Evolutionary conservation across 345 rosid species (phyloP).

Genomic region (Ricinus communis): DNA sequence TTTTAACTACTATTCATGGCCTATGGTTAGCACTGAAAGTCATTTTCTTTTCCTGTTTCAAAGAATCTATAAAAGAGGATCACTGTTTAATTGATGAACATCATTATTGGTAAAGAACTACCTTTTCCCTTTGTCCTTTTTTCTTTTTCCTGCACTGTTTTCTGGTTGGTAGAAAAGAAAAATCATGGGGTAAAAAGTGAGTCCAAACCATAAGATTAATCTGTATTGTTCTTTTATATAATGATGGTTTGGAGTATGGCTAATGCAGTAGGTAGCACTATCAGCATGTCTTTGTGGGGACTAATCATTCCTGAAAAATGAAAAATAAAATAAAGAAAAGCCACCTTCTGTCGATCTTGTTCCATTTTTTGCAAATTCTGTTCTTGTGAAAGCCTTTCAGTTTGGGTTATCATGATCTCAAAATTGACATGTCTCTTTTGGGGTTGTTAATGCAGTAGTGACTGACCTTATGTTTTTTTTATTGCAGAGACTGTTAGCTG

Average conservation of each 20-base stretch:
- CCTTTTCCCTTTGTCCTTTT: not conserved
- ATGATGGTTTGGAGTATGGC: too few relatives aligned
- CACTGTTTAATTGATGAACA: not conserved
- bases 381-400: not conserved
- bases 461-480: not conserved
- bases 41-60: not conserved
- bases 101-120: not conserved
- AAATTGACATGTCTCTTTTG: not conserved
- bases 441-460: not conserved
- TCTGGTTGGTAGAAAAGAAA: not conserved
- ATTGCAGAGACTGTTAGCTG: slow-evolving; percentile 16
- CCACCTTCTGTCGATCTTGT: not conserved
- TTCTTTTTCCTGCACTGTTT: not conserved
- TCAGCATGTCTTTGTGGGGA: not conserved
- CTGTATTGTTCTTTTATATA: not conserved
- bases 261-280: not conserved
- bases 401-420: not conserved
- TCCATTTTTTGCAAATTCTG: not conserved
- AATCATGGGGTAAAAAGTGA: not conserved
- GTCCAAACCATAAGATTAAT: not conserved
- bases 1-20: not conserved
- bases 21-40: not conserved
- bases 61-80: not conserved
- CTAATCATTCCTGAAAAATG: not conserved
- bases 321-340: not conserved